These are phyloP conservation scores for Meredithiella fracta DNA, from an alignment of 2,329 filamentous ascomycete species.

Conservation along the genomic window DNA sequence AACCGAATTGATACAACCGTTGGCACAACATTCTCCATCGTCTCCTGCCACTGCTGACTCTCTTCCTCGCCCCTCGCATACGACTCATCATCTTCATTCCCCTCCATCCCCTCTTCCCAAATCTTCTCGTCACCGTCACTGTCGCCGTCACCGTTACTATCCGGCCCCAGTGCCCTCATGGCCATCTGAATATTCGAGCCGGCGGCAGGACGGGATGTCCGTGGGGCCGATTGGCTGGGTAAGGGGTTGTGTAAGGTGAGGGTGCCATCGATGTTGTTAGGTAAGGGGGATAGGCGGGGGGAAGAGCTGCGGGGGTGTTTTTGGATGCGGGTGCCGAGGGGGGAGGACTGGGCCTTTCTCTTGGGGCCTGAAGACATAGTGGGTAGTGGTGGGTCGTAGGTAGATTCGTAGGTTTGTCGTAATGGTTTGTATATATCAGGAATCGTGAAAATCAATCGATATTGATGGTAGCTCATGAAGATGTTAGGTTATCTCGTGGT, in stretches of 20 bases:
- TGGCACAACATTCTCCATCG: slow-evolving; percentile 82
- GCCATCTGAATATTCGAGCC: neutral
- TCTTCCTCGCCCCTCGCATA: slow-evolving; percentile 21
- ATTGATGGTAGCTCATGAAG: neutral
- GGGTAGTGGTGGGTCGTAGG: neutral
- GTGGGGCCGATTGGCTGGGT: neutral
- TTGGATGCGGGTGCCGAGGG: slow-evolving; percentile 20
- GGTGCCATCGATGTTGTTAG: neutral
- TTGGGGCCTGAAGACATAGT: slow-evolving; percentile 32
- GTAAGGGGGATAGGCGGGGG: slow-evolving; percentile 29
- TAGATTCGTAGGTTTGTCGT: neutral
- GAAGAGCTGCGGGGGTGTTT: slow-evolving; percentile 30
- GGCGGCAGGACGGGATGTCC: neutral
- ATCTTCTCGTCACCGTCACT: neutral
- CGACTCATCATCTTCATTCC: neutral
- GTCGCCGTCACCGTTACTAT: neutral
- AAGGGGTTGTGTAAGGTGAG: neutral
- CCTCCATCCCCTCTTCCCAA: neutral
- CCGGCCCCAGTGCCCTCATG: slow-evolving; percentile 3
- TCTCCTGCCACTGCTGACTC: slow-evolving; percentile 70
- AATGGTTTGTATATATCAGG: neutral
- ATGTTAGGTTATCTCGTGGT: no score
- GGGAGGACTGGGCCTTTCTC: slow-evolving; percentile 33
- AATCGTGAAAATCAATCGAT: neutral
- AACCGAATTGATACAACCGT: slow-evolving; percentile 98